Evolutionary conservation across 768 basidiomycete genomes (phyloP).

Genomic region (Leucocoprinus sp.): DNA sequence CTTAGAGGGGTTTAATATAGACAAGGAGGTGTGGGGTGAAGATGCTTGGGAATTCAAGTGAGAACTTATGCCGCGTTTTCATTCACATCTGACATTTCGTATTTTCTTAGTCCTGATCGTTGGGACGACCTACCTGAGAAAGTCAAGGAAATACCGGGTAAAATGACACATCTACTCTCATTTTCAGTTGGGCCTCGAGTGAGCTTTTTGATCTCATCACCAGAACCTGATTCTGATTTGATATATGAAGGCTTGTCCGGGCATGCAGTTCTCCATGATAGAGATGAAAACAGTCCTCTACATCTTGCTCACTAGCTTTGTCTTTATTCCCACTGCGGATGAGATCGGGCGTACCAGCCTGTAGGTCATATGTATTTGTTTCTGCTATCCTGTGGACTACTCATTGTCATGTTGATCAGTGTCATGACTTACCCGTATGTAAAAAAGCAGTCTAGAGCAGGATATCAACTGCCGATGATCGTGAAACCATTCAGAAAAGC

Average conservation of each 20-base stretch:
- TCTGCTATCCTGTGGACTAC: background rate
- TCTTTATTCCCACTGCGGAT: constrained; percentile 44
- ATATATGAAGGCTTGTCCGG: constrained; percentile 63
- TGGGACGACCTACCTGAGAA: constrained; percentile 72
- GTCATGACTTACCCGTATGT: constrained; percentile 62
- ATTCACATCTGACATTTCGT: background rate
- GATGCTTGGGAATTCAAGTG: constrained; percentile 80
- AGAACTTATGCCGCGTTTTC: constrained; percentile 13
- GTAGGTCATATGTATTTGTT: constrained; percentile 29
- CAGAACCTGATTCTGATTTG: background rate
- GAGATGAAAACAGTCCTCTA: constrained; percentile 77
- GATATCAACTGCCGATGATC: constrained; percentile 55
- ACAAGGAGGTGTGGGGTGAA: constrained; percentile 71
- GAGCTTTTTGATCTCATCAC: constrained; percentile 20
- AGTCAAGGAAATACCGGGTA: constrained; percentile 58
- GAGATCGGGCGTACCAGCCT: constrained; percentile 53
- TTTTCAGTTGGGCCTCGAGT: constrained; percentile 82
- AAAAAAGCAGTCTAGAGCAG: constrained; percentile 41
- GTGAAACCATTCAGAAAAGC: constrained; percentile 28
- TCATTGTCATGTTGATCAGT: constrained; percentile 23
- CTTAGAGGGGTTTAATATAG: constrained; percentile 72
- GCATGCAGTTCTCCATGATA: constrained; percentile 74
- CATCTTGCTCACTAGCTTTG: constrained; percentile 59
- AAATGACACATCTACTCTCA: constrained; percentile 62
- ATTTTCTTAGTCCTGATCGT: constrained; percentile 57